Evolutionary conservation across 2,329 filamentous ascomycete species (phyloP), one percentile per base, ranked within the genome.

Genomic region (Chrysoporthe cubensis): DNA sequence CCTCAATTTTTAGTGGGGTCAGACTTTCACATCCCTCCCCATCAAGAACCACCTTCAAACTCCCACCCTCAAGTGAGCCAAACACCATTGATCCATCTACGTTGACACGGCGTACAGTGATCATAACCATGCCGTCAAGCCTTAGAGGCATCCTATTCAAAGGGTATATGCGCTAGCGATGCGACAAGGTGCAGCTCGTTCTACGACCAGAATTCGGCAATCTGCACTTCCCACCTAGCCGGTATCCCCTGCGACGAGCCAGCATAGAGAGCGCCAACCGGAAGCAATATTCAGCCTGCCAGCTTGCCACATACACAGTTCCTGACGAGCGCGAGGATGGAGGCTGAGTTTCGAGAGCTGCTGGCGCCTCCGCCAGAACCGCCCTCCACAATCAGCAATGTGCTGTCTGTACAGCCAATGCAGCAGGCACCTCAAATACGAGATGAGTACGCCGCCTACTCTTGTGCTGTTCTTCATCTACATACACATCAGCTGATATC

Each of bases 351-450:
- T n/a, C 21, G 62, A 60, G 62, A 48, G 8, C 32, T 68, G 16
- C 40, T 68, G 37, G 59, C 26, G 5, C 62, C 63, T 44, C 26
- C 59, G 3, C 59, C 66, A 46, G 40, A 63, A 59, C 59, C 50
- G 18, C 59, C 68, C 7, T 64, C 66, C 46, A 66, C 60, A 43
- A 70, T 70, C 32, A 64, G 59, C 59, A 66, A 68, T 62, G 66
- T 70, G 44, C 68, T 70, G 48, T 68, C 66, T 42, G 46, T 61
- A 14, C 59, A 66, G 58, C 59, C 66, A 13, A 32, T 58, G 7
- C 62, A 50, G 42, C 66, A 66, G 13, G 66, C 32, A 16, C 37
- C 66, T 54, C 46, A 59, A n/a, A 44, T 62, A 11, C 26, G 32
- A 7, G 42, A 64, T 43, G 66, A 70, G 68, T 68, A 66, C 32